phyloP scores from a whole-genome alignment of 2,329 filamentous ascomycete genomes.

The Beauveria brongniartii region DNA sequence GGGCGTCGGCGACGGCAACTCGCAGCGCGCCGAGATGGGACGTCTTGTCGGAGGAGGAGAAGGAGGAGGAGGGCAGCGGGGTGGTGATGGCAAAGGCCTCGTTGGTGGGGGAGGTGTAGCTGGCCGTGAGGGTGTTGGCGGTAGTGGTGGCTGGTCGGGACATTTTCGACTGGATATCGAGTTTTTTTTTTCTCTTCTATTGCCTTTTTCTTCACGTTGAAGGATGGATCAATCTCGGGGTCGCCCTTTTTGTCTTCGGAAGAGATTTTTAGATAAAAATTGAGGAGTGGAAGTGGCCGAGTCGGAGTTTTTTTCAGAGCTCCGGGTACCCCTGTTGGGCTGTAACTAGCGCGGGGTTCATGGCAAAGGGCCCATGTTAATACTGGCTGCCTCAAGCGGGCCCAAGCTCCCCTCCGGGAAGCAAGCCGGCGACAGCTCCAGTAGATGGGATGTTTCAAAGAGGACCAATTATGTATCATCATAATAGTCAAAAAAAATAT shows the following conservation, averaged over 20 bases:
- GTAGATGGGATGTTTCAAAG: too few species aligned
- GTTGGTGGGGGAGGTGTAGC: constrained; percentile 46
- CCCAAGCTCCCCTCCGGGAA: not conserved
- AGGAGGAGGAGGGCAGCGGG: constrained; percentile 21
- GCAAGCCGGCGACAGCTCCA: too few species aligned
- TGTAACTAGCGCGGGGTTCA: too few species aligned
- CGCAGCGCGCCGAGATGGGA: constrained; percentile 54
- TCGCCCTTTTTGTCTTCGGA: too few species aligned
- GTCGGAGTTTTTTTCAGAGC: too few species aligned
- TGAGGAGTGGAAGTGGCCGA: too few species aligned
- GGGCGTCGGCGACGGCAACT: constrained; percentile 47
- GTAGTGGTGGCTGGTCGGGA: constrained; percentile 10
- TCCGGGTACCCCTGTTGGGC: not conserved
- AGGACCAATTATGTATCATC: not conserved
- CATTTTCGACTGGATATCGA: constrained; percentile 10
- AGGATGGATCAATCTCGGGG: not conserved
- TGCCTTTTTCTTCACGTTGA: not conserved
- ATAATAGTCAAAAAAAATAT: not conserved
- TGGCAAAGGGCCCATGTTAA: too few species aligned
- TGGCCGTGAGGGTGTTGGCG: constrained; percentile 32
- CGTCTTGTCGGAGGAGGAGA: constrained; percentile 41
- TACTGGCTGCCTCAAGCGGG: not conserved
- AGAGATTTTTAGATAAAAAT: too few species aligned
- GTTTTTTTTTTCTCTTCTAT: not conserved
- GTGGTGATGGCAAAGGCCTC: constrained; percentile 36